Evolutionary conservation across 441 rosid genomes (phyloP).

Genomic region (Rhodomyrtus psidioides): DNA sequence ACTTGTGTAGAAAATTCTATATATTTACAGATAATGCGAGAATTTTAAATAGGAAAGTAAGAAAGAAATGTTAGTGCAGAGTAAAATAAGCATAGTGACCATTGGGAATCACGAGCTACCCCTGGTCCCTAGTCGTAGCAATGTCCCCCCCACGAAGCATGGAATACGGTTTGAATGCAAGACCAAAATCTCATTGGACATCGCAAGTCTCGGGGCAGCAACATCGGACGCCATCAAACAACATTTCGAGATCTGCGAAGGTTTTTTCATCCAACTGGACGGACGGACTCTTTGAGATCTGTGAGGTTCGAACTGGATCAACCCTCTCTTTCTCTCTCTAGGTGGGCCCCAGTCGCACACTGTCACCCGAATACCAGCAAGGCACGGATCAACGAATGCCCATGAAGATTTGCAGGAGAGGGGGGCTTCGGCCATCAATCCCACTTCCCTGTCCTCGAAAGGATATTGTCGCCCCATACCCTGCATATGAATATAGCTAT

Average conservation of each 20-base stretch:
- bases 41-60: background rate
- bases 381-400: background rate
- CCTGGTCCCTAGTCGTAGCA: background rate
- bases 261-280: background rate
- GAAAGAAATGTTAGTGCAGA: background rate
- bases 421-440: background rate
- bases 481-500: background rate
- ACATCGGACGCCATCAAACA: background rate
- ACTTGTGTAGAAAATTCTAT: no score
- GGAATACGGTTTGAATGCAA: background rate
- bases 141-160: background rate
- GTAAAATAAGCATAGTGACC: background rate
- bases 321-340: background rate
- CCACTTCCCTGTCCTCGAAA: background rate
- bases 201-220: background rate
- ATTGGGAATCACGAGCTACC: background rate
- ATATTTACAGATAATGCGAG: background rate
- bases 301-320: background rate
- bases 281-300: background rate
- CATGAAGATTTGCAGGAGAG: background rate
- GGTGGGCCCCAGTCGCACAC: background rate
- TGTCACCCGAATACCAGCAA: background rate
- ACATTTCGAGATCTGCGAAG: background rate
- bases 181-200: background rate
- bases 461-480: background rate